Base-by-base conservation (phyloP, 192 early-diverging fungal species). In the Coemansia sp. region DNA sequence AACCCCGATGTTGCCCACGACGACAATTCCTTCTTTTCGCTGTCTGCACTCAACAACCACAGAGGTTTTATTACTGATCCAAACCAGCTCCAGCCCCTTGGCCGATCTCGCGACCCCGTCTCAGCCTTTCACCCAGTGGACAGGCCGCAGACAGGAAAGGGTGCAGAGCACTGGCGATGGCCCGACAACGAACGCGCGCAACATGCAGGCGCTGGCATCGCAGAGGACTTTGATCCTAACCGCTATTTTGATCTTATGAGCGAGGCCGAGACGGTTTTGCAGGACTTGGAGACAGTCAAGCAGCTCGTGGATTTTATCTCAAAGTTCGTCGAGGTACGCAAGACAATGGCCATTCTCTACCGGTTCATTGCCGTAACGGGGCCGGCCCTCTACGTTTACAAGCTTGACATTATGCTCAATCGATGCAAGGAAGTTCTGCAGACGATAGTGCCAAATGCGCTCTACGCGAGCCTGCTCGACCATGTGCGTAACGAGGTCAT, bases 271-370 rank as follows among this genome's bases (percentile, higher is more conserved):
- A 26, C 18, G 12, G 66, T 80, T 10, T 50, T 64, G n/a, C 63
- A 60, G 26, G 76, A 80, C 34, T 52, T 74, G 41, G 67, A 60
- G 65, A 63, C 62, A 39, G 38, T 80, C 27, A 46, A 48, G 36
- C 63, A 65, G 54, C 70, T 74, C 43, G 61, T 74, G 33, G 61
- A 56, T 32, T 80, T 80, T 57, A 60, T 74, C 17, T 41, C 33
- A 22, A 68, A 64, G 60, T 73, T 80, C 32, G 50, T 80, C 46
- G 71, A 80, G 58, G 68, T 80, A 42, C 76, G 76, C 57, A 70
- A 67, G 53, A 73, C 71, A 17, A 73, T 80, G 76, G 60, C 74
- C 12, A 71, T 80, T 36, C 64, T 80, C 3, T 80, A 80, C 37
- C 71, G 77, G 35, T 72, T 80, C 26, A 43, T 74, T 19, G 77